phyloP scores from a whole-genome alignment of 2,329 filamentous ascomycete genomes.

The Fusarium sulawesiense region DNA sequence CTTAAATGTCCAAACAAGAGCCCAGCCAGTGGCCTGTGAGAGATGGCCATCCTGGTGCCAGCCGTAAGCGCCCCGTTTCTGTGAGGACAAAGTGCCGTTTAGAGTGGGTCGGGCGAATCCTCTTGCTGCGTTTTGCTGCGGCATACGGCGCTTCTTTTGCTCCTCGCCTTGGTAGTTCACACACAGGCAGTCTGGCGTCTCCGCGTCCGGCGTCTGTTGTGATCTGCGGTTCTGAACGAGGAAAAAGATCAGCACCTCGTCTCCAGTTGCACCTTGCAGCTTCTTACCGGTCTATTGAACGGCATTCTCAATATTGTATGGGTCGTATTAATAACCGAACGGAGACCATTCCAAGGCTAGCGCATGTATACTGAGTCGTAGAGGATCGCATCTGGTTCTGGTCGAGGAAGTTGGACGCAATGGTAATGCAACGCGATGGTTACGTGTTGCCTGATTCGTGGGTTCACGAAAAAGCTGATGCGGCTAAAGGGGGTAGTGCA shows the following conservation, averaged over 20 bases:
- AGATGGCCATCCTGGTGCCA: constrained; percentile 11
- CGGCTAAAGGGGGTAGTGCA: constrained; percentile 32
- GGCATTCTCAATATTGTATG: too few species aligned
- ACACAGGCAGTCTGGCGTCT: constrained; percentile 18
- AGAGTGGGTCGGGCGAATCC: too few species aligned
- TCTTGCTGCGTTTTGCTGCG: too few species aligned
- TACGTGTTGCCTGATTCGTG: too few species aligned
- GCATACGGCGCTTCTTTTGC: too few species aligned
- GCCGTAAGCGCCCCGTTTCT: constrained; percentile 29
- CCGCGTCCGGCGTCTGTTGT: constrained; percentile 33
- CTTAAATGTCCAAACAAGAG: too few species aligned
- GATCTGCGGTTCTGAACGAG: background rate
- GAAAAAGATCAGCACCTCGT: too few species aligned
- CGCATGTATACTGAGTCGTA: constrained; percentile 20
- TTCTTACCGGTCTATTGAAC: constrained; percentile 16
- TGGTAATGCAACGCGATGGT: too few species aligned
- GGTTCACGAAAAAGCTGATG: constrained; percentile 7
- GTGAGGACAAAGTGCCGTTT: constrained; percentile 26
- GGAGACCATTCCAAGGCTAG: constrained; percentile 22
- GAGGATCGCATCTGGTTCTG: too few species aligned
- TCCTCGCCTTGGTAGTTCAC: constrained; percentile 17
- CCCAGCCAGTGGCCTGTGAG: constrained; percentile 27
- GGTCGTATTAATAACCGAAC: constrained; percentile 16
- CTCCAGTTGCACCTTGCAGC: too few species aligned
- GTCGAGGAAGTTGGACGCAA: too few species aligned